phyloP scores from a whole-genome alignment of 331 rosid genomes.

The Stylosanthes scabra region DNA sequence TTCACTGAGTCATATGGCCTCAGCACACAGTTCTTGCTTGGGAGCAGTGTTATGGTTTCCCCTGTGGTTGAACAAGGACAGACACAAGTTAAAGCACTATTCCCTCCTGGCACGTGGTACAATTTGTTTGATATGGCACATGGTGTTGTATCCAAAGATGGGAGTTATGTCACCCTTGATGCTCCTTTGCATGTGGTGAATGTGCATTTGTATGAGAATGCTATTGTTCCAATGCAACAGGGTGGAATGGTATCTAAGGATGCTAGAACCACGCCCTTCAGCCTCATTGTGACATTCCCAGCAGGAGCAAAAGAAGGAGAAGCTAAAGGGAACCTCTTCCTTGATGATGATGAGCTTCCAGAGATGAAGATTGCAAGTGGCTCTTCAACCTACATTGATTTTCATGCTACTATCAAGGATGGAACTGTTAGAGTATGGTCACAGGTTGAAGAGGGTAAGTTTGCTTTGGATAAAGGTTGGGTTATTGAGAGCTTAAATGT shows the following conservation, averaged over 20 bases:
- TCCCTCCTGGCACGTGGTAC: constrained; percentile 92
- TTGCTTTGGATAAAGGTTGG: constrained; percentile 78
- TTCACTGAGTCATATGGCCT: constrained; percentile 65
- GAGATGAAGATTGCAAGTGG: constrained; percentile 82
- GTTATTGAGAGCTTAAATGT: constrained; percentile 69
- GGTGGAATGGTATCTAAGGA: constrained; percentile 84
- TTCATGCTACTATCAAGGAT: constrained; percentile 60
- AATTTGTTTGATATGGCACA: constrained; percentile 69
- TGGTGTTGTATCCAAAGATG: constrained; percentile 53
- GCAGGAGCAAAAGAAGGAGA: constrained; percentile 61
- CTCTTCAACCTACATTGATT: constrained; percentile 66
- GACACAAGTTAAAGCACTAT: constrained; percentile 74
- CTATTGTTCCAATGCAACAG: constrained; percentile 84
- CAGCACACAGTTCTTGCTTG: constrained; percentile 86
- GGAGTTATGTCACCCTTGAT: constrained; percentile 68
- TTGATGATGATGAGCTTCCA: constrained; percentile 83
- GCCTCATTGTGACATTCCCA: constrained; percentile 68
- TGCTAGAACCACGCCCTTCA: constrained; percentile 85
- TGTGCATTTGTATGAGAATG: constrained; percentile 84
- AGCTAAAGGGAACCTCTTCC: constrained; percentile 78
- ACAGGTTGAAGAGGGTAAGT: constrained; percentile 74
- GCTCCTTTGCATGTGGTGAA: constrained; percentile 85
- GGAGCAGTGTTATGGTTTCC: constrained; percentile 73
- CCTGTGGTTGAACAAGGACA: constrained; percentile 83
- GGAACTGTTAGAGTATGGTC: constrained; percentile 83